A percentile compares a stretch with the other conserved stretches of the same genome.
Evolutionary conservation across 1,284 basidiomycete species (phyloP).

Genomic region (Rhodofomes roseus): DNA sequence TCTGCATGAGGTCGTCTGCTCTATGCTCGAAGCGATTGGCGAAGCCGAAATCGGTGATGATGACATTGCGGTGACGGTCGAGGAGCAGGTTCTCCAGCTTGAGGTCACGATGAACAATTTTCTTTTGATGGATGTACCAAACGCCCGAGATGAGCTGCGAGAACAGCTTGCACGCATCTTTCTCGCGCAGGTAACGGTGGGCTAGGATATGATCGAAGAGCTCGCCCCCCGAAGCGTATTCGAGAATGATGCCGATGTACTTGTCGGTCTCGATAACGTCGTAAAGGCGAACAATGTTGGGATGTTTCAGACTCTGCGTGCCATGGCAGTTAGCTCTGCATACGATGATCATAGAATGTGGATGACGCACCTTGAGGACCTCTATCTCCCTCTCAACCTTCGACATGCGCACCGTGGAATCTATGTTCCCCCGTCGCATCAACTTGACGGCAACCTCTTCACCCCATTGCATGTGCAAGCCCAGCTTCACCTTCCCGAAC

Average conservation of each 20-base stretch:
- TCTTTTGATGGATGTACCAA: conserved; percentile 98
- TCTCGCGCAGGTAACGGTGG: conserved; percentile 94
- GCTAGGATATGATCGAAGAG: conserved; percentile 99
- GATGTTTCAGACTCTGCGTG: conserved; percentile 87
- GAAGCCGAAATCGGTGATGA: conserved; percentile 99
- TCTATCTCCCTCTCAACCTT: conserved; percentile 99
- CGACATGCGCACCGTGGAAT: conserved; percentile 81
- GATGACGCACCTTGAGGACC: conserved; percentile 78
- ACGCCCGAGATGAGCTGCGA: conserved; percentile 98
- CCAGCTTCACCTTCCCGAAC: conserved; percentile 99
- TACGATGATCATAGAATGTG: conserved; percentile 10
- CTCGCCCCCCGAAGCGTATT: conserved; percentile 97
- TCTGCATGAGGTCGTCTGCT: conserved; percentile 96
- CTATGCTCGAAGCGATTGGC: conserved; percentile 95
- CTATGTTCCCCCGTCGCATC: conserved; percentile 91
- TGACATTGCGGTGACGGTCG: conserved; percentile 96
- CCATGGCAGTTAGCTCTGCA: conserved; percentile 9
- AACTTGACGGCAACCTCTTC: conserved; percentile 99
- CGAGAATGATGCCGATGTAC: conserved; percentile 99
- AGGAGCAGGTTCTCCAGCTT: conserved; percentile 98
- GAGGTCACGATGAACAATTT: conserved; percentile 98
- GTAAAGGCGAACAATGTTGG: conserved; percentile 97
- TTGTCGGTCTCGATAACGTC: conserved; percentile 99
- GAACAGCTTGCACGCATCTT: conserved; percentile 94
- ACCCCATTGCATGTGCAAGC: conserved; percentile 91